These are phyloP conservation scores for Tolypocladium tundrense DNA, from an alignment of 2,329 filamentous ascomycete genomes.

Conservation along the genomic window DNA sequence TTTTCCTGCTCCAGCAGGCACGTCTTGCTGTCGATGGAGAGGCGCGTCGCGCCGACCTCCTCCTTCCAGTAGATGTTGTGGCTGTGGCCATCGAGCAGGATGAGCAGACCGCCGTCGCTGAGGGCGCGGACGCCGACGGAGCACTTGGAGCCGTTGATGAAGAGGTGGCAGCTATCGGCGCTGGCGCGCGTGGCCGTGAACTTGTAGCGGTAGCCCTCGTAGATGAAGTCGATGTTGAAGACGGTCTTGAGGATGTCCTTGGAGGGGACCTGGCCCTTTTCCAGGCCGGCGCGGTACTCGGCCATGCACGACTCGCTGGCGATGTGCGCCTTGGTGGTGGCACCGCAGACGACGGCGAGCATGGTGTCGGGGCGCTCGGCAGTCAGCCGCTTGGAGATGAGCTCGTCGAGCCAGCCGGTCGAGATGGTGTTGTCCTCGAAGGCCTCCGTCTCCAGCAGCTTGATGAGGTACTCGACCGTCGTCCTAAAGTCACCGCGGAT, in stretches of 20 bases:
- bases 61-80: conserved; percentile 99
- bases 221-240: conserved; percentile 97
- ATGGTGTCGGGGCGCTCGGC: conserved; percentile 90
- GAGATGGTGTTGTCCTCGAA: conserved; percentile 99
- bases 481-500: conserved; percentile 99
- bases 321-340: conserved; percentile 87
- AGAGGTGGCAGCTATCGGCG: conserved; percentile 88
- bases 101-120: conserved; percentile 84
- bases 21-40: conserved; percentile 97
- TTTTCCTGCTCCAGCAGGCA: conserved; percentile 98
- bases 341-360: conserved; percentile 90
- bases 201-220: conserved; percentile 93
- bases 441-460: conserved; percentile 93
- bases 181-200: conserved; percentile 94
- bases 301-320: conserved; percentile 82
- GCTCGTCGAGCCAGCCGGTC: conserved; percentile 95
- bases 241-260: conserved; percentile 97
- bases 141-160: conserved; percentile 98
- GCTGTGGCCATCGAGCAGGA: conserved; percentile 82
- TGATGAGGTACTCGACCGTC: conserved; percentile 97
- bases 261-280: conserved; percentile 94
- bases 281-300: conserved; percentile 79
- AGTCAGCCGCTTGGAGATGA: conserved; percentile 95
- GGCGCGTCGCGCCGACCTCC: conserved; percentile 86
- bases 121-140: conserved; percentile 85